Percentiles rank a stretch among this genome's conserved stretches.
phyloP scores from a whole-genome alignment of 1,139 yeast species.

The Debaryomyces robertsiae region DNA sequence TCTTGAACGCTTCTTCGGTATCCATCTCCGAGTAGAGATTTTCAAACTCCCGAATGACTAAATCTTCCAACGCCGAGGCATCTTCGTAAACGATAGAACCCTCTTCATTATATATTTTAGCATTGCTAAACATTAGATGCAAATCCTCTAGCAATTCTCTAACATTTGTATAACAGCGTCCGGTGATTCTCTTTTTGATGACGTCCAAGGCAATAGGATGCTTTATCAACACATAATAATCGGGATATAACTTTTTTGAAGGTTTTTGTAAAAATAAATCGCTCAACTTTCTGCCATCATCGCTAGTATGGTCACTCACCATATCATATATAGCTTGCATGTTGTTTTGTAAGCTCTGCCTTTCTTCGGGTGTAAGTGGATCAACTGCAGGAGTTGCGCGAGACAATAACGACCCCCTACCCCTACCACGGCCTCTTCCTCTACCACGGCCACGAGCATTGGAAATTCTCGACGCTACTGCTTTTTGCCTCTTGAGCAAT shows the following conservation, averaged over 20 bases:
- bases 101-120: constrained; percentile 85
- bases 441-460: constrained; percentile 24
- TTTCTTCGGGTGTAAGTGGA: constrained; percentile 43
- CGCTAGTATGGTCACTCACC: constrained; percentile 46
- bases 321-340: constrained; percentile 48
- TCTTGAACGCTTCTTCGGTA: constrained; percentile 31
- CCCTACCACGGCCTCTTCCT: constrained; percentile 30
- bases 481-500: constrained; percentile 28
- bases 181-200: constrained; percentile 60
- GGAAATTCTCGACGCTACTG: constrained; percentile 30
- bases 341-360: constrained; percentile 44
- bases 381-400: constrained; percentile 43
- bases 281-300: constrained; percentile 46
- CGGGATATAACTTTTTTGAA: constrained; percentile 75
- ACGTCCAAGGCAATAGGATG: constrained; percentile 81
- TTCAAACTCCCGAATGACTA: constrained; percentile 39
- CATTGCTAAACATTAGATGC: constrained; percentile 79
- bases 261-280: constrained; percentile 72
- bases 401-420: constrained; percentile 31
- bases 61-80: constrained; percentile 64
- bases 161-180: constrained; percentile 53
- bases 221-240: constrained; percentile 76
- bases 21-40: constrained; percentile 26
- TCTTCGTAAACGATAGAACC: constrained; percentile 83
- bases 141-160: constrained; percentile 71